phyloP scores from a whole-genome alignment of 1,284 basidiomycete species.

The Trametes pubescens region DNA sequence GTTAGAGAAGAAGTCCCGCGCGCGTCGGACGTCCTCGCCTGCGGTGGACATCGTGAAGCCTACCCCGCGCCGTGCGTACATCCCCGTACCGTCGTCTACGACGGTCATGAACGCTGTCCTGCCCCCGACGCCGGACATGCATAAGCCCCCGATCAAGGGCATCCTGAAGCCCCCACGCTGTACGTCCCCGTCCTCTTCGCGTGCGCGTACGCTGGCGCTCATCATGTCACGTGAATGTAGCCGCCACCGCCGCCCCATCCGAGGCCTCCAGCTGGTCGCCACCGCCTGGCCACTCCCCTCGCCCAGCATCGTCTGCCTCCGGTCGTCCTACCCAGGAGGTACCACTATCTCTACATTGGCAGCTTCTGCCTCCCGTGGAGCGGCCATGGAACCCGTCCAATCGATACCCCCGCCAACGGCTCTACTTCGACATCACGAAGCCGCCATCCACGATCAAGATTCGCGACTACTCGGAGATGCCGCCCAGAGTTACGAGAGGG shows the following conservation, averaged over 20 bases:
- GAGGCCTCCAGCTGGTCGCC: conserved; percentile 38
- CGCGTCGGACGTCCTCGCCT: conserved; percentile 23
- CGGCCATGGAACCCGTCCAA: conserved; percentile 36
- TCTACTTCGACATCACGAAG: conserved; percentile 42
- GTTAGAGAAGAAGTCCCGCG: conserved; percentile 21
- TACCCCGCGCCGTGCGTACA: conserved; percentile 21
- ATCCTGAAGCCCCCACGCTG: conserved; percentile 36
- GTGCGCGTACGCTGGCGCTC: conserved; percentile 10
- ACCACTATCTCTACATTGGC: conserved; percentile 48
- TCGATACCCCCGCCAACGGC: conserved; percentile 16
- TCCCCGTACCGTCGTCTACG: conserved; percentile 19
- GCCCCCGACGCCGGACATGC: conserved; percentile 21
- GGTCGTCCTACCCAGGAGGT: conserved; percentile 3
- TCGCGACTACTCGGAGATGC: conserved; percentile 26
- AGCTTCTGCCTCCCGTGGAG: conserved; percentile 46
- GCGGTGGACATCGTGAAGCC: conserved; percentile 27
- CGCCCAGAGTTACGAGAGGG: conserved; percentile 11
- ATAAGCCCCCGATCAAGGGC: conserved; percentile 31
- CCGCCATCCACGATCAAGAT: conserved; percentile 37
- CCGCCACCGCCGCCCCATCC: conserved; percentile 20
- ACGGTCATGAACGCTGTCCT: conserved; percentile 27
- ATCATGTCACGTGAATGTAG: conserved; percentile 12
- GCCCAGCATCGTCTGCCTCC: conserved; percentile 6
- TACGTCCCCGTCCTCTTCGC: conserved; percentile 23
- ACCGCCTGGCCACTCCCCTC: neutral